Conservation (phyloP, 2,329 filamentous ascomycete species). For the Truncatella angustata region DNA sequence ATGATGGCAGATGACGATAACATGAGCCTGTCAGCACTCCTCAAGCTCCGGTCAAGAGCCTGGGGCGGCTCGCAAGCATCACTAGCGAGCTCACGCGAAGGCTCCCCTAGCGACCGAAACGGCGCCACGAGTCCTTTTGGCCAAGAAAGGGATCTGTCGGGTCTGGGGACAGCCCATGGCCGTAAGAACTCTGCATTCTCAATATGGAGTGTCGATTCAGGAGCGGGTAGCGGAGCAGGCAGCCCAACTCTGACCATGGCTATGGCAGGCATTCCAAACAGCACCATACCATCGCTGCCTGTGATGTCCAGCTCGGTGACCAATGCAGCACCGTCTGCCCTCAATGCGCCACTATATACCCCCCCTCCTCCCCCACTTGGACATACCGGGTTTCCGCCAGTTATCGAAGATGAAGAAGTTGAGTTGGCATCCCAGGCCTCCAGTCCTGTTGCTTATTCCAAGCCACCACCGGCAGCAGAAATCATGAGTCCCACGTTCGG, state of each 20-base stretch:
- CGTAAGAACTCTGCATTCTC: slow-evolving; percentile 52
- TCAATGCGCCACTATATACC: slow-evolving; percentile 21
- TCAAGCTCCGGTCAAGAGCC: slow-evolving; percentile 70
- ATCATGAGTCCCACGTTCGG: slow-evolving; percentile 14
- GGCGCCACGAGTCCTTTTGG: slow-evolving; percentile 42
- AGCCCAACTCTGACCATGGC: slow-evolving; percentile 51
- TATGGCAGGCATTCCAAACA: slow-evolving; percentile 26
- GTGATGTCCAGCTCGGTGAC: slow-evolving; percentile 19
- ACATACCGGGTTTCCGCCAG: slow-evolving; percentile 28
- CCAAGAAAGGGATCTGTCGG: slow-evolving; percentile 19
- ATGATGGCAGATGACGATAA: slow-evolving; percentile 65
- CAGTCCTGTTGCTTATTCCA: slow-evolving; percentile 23
- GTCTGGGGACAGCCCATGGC: slow-evolving; percentile 29
- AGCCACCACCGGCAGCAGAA: slow-evolving; percentile 13
- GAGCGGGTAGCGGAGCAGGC: slow-evolving; percentile 41
- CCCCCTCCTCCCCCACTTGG: slow-evolving; percentile 18
- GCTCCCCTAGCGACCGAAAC: slow-evolving; percentile 37
- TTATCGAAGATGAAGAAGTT: slow-evolving; percentile 38
- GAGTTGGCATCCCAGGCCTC: slow-evolving; percentile 6
- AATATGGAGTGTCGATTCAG: slow-evolving; percentile 46
- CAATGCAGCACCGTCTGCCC: slow-evolving; percentile 6
- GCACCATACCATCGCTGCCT: slow-evolving; percentile 16
- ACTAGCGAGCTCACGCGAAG: slow-evolving; percentile 54
- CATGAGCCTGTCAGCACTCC: slow-evolving; percentile 70
- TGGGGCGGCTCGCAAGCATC: slow-evolving; percentile 82